Conservation (phyloP, 192 early-diverging fungal species). For the Cetraspora pellucida region DNA sequence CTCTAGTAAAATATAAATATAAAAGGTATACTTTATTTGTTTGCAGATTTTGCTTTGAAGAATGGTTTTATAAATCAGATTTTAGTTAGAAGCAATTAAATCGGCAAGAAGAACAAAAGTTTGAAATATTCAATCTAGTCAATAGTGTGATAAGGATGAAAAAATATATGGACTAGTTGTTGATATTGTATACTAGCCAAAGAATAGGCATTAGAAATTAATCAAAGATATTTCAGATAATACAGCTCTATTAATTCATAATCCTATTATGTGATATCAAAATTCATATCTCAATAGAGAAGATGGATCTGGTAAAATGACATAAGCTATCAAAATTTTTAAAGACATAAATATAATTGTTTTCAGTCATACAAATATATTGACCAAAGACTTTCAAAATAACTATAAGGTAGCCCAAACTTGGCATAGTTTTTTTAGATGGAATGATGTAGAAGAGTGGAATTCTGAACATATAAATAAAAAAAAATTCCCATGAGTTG, state of each 20-base stretch:
- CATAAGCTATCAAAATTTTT: slow-evolving; percentile 7
- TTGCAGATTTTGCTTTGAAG: not conserved
- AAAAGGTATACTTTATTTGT: not conserved
- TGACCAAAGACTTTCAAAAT: slow-evolving; percentile 16
- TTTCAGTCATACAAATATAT: slow-evolving; percentile 18
- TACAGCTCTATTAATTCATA: slow-evolving; percentile 10
- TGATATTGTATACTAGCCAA: too few relatives aligned
- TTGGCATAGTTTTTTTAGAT: too few relatives aligned
- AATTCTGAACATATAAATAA: too few relatives aligned
- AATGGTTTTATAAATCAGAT: slow-evolving; percentile 5
- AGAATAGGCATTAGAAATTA: too few relatives aligned
- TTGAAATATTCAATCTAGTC: slow-evolving; percentile 1
- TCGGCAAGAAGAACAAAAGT: not conserved
- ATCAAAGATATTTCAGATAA: too few relatives aligned
- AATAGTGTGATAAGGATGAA: slow-evolving; percentile 4
- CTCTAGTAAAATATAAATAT: not conserved
- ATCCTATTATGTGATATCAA: slow-evolving; percentile 12
- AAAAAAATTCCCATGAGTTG: too few relatives aligned
- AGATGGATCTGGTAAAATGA: slow-evolving; percentile 18
- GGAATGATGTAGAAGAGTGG: too few relatives aligned
- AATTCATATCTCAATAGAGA: slow-evolving; percentile 20
- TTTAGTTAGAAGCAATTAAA: not conserved
- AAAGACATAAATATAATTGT: slow-evolving; percentile 9
- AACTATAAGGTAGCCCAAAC: slow-evolving; percentile 6
- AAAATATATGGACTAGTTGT: not conserved